Base-by-base conservation (phyloP, 352 stramenopile species). In the Phytophthora constricta region DNA sequence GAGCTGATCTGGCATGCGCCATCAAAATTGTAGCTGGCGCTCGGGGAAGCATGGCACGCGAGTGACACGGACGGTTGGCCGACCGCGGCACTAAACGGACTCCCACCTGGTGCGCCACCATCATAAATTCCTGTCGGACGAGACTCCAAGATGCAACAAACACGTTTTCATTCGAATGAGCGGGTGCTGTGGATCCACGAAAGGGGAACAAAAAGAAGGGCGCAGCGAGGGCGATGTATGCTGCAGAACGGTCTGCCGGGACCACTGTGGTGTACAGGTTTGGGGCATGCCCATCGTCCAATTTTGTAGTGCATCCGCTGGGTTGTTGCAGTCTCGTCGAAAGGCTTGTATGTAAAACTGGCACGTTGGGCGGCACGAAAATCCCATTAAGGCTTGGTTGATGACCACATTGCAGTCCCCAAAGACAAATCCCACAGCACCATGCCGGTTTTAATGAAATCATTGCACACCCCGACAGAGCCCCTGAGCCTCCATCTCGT, bases 401-500 rank as follows among this genome's bases (percentile, higher is more conserved):
- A 75, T 62, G 20, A 72, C 56, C 5, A 74, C 13, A 2, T 2
- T 14, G 1, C 61, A 78, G 41, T 78, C 70, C 2, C 48, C 65
- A 42, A 68, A 59, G 2, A 66, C 33, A 8, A 33, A 10, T 7
- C 5, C 20, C 5, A 1, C 0, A 31, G 2, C 16, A 11, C 13
- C 2, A 23, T 16, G n/a, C 4, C 19, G 19, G 5, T 43, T 22
- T 0, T 16, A 23, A 16, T 28, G 34, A 4, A 64, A 17, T 61
- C 56, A 78, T 3, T 17, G 2, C 1, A 74, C 26, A 34, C 60
- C 68, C 5, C 19, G 9, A 0, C 72, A 50, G 2, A 74, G 53
- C 31, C 54, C 70, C 16, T 68, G 43, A 16, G 70, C 61, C 43
- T 79, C 66, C 65, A 70, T 79, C 7, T n/a, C 48, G 33, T 70